Evolutionary conservation across 768 basidiomycete species (phyloP), one percentile per base, ranked within the genome.

Genomic region (Boletus subparvulus): DNA sequence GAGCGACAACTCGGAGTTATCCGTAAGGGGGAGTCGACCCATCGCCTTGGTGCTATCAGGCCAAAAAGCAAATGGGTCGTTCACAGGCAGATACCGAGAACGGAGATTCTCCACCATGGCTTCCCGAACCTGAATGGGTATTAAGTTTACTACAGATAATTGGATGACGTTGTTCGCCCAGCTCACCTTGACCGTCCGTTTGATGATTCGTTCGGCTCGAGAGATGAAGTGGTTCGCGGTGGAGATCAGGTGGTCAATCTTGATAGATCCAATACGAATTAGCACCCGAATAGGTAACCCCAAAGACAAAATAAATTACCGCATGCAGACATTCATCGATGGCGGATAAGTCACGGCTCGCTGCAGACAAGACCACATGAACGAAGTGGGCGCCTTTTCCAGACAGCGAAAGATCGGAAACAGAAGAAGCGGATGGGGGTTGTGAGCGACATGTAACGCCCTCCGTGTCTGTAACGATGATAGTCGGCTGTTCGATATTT

Each of bases 171-270:
- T 30, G 26, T 28, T 3, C 37, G 36, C 24, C 50, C 35, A 6
- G 63, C 77, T 54, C 59, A 84, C 86, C 73, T 81, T 80, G 53
- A 87, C 65, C 16, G 81, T 82, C 54, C 80, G 75, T 54, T 77
- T 79, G 24, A 84, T 76, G 12, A 86, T 77, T 30, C 82, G 75
- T 55, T 86, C 85, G 5, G 81, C 78, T 50, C 85, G 78, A 33
- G 77, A 74, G 30, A 86, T 77, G n/a, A 80, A 82, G 51, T 82
- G 81, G 57, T 78, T 76, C 19, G 83, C 79, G 28, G 79, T 71
- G 30, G 78, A 70, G 53, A 86, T 77, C 64, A 83, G 79, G 57
- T 84, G 76, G 47, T 85, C 81, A 16, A 83, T 82, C 84, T 87
- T 24, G 40, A 42, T 26, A 41, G 14, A 40, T 21, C 9, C 33